Evolutionary conservation across 2,329 filamentous ascomycete genomes (phyloP), one percentile per base, ranked within the genome.

Genomic region (Aspergillus niger): DNA sequence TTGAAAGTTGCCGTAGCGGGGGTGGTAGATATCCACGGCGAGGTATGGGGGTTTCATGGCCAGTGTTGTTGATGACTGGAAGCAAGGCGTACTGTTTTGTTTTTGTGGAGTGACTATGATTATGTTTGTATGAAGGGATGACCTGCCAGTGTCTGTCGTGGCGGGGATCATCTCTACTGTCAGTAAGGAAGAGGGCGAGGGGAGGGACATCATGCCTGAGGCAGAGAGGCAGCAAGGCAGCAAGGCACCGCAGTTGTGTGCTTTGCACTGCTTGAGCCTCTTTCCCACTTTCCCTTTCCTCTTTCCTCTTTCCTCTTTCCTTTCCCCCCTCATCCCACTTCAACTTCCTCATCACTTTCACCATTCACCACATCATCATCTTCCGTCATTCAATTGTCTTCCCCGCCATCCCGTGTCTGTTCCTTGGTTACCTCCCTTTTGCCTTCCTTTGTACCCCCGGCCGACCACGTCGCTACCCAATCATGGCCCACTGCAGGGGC

Each of bases 1-100:
- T 22, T 65, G 60, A 59, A 63, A 69, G 59, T 69, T 69, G 58
- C 67, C 67, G 32, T 65, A 65, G 24, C 63, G 60, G 13, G 63
- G 67, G 22, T 56, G 52, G 39, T 54, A 65, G 32, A 65, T 47
- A 3, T 58, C 55, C 8, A 65, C 64, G 8, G 50, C 47, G 28
- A 65, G 39, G 17, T 48, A 49, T 5, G 56, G 52, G 8, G 26
- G 44, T 15, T 41, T 38, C 44, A 52, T 53, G 43, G 5, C 15
- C n/a, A 13, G 48, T 36, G 20, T 13, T 10, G 24, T 24, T 49
- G 24, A 49, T 30, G 8, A 36, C 15, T 17, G 2, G 26, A 7
- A 32, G 10, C 8, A 15, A 13, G 4, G 5, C 11, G 32, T 36
- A 36, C 32, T 36, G 32, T 36, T 13, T 13, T 36, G 17, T 20